Evolutionary conservation across 345 rosid genomes (phyloP).

Genomic region (Acer campestre): DNA sequence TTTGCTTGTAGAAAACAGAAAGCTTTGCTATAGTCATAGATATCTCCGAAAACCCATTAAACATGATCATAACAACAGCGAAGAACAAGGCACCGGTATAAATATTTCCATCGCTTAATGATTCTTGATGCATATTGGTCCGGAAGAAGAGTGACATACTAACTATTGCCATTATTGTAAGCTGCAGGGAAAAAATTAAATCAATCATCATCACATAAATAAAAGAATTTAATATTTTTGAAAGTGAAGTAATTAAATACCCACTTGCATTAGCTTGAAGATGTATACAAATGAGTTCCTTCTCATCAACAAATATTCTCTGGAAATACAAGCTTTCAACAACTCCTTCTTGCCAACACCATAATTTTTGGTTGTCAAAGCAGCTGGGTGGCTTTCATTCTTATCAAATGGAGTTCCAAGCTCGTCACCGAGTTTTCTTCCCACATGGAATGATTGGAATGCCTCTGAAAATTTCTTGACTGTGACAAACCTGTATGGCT

Average conservation of each 20-base stretch:
- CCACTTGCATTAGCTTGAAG: slow-evolving; percentile 55
- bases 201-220: background rate
- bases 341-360: slow-evolving; percentile 57
- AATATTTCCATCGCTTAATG: slow-evolving; percentile 47
- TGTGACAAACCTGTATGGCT: slow-evolving; percentile 52
- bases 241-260: slow-evolving; percentile 8
- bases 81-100: slow-evolving; percentile 72
- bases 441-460: slow-evolving; percentile 42
- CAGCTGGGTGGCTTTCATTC: slow-evolving; percentile 57
- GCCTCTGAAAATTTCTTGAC: slow-evolving; percentile 57
- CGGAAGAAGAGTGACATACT: slow-evolving; percentile 64
- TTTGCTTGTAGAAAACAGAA: slow-evolving; percentile 88
- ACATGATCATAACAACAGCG: slow-evolving; percentile 46
- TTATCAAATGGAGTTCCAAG: slow-evolving; percentile 52
- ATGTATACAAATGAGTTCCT: slow-evolving; percentile 55
- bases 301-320: slow-evolving; percentile 61
- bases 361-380: slow-evolving; percentile 47
- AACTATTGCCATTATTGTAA: slow-evolving; percentile 37
- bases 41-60: slow-evolving; percentile 72
- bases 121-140: slow-evolving; percentile 52
- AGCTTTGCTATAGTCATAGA: slow-evolving; percentile 81
- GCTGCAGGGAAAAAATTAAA: slow-evolving; percentile 31
- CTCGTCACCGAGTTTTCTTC: slow-evolving; percentile 40
- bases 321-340: slow-evolving; percentile 49
- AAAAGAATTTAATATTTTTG: background rate